These are phyloP conservation scores for Entelexis sorbosivorans DNA, from an alignment of 1,139 yeast genomes.

Conservation along the genomic window DNA sequence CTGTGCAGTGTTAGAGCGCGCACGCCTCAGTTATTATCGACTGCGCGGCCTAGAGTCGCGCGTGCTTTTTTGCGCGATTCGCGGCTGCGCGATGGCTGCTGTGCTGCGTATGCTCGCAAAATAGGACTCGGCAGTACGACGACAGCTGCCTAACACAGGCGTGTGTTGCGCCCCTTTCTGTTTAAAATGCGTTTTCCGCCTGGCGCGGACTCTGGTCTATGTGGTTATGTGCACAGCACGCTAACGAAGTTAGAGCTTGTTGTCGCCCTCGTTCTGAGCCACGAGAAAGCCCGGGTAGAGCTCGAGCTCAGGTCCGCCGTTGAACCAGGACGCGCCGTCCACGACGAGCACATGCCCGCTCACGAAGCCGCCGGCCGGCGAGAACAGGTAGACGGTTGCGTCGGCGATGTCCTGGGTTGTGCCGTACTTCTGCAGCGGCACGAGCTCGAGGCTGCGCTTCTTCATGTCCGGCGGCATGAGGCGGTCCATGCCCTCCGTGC, in stretches of 20 bases:
- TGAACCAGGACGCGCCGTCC: slow-evolving; percentile 88
- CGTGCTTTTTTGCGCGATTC: too few relatives aligned
- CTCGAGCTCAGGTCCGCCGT: slow-evolving; percentile 20
- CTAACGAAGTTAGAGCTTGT: slow-evolving; percentile 16
- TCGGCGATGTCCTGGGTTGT: slow-evolving; percentile 73
- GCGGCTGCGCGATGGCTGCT: too few relatives aligned
- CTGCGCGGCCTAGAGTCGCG: too few relatives aligned
- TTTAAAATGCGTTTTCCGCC: too few relatives aligned
- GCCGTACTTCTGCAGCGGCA: slow-evolving; percentile 76
- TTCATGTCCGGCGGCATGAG: slow-evolving; percentile 37
- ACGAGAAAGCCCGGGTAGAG: slow-evolving; percentile 18
- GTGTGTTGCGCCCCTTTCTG: too few relatives aligned
- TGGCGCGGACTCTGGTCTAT: too few relatives aligned
- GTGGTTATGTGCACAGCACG: too few relatives aligned
- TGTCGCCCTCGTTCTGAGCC: slow-evolving; percentile 14
- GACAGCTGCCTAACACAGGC: too few relatives aligned
- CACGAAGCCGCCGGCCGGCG: slow-evolving; percentile 68
- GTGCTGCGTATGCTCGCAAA: too few relatives aligned
- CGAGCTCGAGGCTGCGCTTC: slow-evolving; percentile 35
- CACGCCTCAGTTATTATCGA: too few relatives aligned
- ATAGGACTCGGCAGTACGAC: too few relatives aligned
- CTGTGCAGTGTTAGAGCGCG: too few relatives aligned
- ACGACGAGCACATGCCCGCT: slow-evolving; percentile 72
- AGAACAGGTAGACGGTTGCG: slow-evolving; percentile 71
- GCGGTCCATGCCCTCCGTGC: slow-evolving; percentile 69